These are phyloP conservation scores for Globisporangium rhizosaccharum DNA, from an alignment of 352 stramenopile genomes.

Conservation along the genomic window DNA sequence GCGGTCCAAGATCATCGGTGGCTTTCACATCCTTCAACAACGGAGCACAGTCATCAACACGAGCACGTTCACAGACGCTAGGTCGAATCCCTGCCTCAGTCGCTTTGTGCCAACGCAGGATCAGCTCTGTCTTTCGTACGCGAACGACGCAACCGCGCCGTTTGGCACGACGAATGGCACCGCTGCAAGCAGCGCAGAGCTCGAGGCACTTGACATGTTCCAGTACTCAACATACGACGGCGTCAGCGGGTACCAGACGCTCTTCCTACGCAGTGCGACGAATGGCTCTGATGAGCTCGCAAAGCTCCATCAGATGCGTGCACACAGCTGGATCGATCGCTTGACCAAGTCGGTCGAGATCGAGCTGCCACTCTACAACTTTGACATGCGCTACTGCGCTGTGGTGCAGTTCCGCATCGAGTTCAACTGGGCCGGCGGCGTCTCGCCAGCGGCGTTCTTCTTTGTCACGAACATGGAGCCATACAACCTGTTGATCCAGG, in stretches of 20 bases:
- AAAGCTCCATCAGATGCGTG: constrained; percentile 28
- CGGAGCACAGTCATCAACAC: constrained; percentile 45
- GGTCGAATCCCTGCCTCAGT: neutral
- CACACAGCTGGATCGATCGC: constrained; percentile 44
- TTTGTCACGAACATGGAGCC: constrained; percentile 53
- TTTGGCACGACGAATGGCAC: constrained; percentile 36
- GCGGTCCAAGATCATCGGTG: constrained; percentile 50
- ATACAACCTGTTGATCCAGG: constrained; percentile 45
- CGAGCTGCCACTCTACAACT: constrained; percentile 52
- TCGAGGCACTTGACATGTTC: constrained; percentile 47
- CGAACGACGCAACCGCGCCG: constrained; percentile 23
- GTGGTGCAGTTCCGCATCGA: constrained; percentile 43
- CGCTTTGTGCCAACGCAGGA: constrained; percentile 37
- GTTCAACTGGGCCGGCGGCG: constrained; percentile 47
- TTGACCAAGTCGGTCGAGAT: constrained; percentile 50
- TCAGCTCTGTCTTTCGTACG: constrained; percentile 32
- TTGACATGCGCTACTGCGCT: constrained; percentile 36
- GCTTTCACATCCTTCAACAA: constrained; percentile 55
- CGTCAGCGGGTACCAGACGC: constrained; percentile 39
- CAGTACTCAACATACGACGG: constrained; percentile 29
- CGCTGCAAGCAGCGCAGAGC: constrained; percentile 11
- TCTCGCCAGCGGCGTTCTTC: constrained; percentile 29
- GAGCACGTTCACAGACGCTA: constrained; percentile 3
- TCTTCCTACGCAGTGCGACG: constrained; percentile 45
- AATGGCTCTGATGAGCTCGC: constrained; percentile 22